phyloP scores from a whole-genome alignment of 2,329 filamentous ascomycete genomes.

The Apiospora pterosperma region DNA sequence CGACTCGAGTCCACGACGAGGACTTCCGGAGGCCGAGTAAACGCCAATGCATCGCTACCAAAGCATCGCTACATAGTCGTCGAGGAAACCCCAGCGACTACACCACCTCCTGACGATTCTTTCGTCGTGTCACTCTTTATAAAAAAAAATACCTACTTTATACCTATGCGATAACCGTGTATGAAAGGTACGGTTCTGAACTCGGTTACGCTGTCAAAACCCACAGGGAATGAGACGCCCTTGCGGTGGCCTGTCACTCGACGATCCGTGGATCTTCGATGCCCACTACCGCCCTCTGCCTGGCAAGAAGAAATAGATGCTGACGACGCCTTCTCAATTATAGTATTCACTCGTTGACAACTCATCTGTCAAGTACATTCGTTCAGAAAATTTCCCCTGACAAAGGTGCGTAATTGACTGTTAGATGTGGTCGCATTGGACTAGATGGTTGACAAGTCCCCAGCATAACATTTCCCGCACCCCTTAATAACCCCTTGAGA shows the following conservation, averaged over 20 bases:
- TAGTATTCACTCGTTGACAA: background rate
- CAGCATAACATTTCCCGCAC: background rate
- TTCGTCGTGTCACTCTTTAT: slow-evolving; percentile 34
- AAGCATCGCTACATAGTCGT: slow-evolving; percentile 6
- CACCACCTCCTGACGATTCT: slow-evolving; percentile 25
- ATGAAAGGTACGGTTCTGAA: slow-evolving; percentile 3
- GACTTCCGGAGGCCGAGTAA: slow-evolving; percentile 13
- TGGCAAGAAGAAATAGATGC: slow-evolving; percentile 4
- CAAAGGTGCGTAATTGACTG: slow-evolving; percentile 25
- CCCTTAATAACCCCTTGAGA: slow-evolving; percentile 13
- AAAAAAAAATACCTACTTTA: slow-evolving; percentile 15
- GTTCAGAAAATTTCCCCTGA: slow-evolving; percentile 37
- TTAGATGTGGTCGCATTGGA: slow-evolving; percentile 5
- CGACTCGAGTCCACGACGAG: slow-evolving; percentile 19
- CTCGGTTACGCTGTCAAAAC: background rate
- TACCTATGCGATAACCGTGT: background rate
- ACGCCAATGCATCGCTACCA: slow-evolving; percentile 11
- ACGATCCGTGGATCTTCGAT: slow-evolving; percentile 20
- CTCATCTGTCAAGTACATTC: slow-evolving; percentile 42
- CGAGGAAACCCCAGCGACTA: slow-evolving; percentile 5
- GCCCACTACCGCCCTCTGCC: slow-evolving; percentile 4
- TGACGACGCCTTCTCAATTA: background rate
- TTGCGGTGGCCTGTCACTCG: slow-evolving; percentile 15
- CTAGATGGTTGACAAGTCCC: background rate
- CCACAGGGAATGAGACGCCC: too few relatives aligned